Percentiles rank a stretch among this genome's conserved stretches.
Evolutionary conservation across 345 rosid species (phyloP).

Genomic region (Lenwebbia sp.): DNA sequence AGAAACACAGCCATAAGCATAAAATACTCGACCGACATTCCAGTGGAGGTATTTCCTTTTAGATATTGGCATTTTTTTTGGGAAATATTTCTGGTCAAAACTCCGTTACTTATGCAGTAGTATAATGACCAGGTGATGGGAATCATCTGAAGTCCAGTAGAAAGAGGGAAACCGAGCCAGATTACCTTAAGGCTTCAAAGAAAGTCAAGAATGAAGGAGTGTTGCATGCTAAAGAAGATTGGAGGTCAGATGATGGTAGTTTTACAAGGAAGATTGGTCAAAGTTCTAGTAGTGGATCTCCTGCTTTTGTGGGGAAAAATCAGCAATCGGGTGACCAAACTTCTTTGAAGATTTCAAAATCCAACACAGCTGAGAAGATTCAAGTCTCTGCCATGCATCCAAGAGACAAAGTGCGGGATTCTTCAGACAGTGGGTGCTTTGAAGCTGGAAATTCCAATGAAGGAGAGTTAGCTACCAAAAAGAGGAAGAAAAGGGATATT

Average conservation of each 20-base stretch:
- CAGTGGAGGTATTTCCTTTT: slow-evolving; percentile 61
- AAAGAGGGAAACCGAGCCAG: slow-evolving; percentile 45
- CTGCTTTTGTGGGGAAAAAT: slow-evolving; percentile 32
- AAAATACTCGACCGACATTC: slow-evolving; percentile 32
- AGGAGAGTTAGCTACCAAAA: slow-evolving; percentile 24
- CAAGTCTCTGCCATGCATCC: slow-evolving; percentile 27
- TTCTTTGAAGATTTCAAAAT: slow-evolving; percentile 20
- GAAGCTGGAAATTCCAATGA: slow-evolving; percentile 32
- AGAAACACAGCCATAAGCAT: slow-evolving; percentile 32
- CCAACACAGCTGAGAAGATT: slow-evolving; percentile 21
- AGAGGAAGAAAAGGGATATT: slow-evolving; percentile 16
- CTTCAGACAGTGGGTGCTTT: slow-evolving; percentile 30
- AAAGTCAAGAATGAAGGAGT: slow-evolving; percentile 46
- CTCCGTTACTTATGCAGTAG: not conserved
- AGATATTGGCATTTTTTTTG: not conserved
- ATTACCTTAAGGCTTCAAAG: slow-evolving; percentile 40
- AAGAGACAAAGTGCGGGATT: slow-evolving; percentile 23
- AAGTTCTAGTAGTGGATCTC: slow-evolving; percentile 39
- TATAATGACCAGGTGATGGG: slow-evolving; percentile 31
- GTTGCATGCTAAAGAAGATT: slow-evolving; percentile 30
- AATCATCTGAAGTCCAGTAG: slow-evolving; percentile 46
- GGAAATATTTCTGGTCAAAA: not conserved
- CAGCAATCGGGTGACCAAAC: slow-evolving; percentile 20
- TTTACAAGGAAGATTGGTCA: slow-evolving; percentile 24
- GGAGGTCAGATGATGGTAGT: slow-evolving; percentile 32